phyloP scores from a whole-genome alignment of 164 flowering plant genomes.

The Aristolochia fimbriata region DNA sequence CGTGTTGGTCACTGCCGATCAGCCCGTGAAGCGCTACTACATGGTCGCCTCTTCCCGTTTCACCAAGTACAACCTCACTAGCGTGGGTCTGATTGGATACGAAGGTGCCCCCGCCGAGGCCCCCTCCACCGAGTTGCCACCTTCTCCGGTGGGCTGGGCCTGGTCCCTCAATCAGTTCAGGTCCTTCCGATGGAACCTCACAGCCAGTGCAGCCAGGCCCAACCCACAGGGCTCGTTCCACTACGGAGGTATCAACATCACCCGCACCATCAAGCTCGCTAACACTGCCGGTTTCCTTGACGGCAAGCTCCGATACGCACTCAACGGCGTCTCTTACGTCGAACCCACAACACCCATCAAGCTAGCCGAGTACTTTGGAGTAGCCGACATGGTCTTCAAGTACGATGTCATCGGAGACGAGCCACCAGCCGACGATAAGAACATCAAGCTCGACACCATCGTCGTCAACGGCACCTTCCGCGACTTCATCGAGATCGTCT shows the following conservation, averaged over 20 bases:
- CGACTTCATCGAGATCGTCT: conserved; percentile 37
- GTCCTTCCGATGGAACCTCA: conserved; percentile 31
- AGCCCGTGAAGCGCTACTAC: conserved; percentile 38
- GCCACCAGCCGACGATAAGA: conserved; percentile 11
- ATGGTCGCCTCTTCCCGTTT: conserved; percentile 52
- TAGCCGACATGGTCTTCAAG: conserved; percentile 21
- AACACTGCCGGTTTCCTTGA: conserved; percentile 5
- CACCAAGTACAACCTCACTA: conserved; percentile 33
- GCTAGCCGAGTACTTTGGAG: conserved; percentile 30
- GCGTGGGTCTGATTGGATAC: conserved; percentile 42
- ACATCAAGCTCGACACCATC: conserved; percentile 14
- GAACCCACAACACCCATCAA: conserved; percentile 22
- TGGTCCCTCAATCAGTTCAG: conserved; percentile 23
- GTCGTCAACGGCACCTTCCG: conserved; percentile 32
- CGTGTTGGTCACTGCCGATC: conserved; percentile 58
- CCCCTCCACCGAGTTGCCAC: conserved; percentile 23
- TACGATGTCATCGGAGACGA: conserved; percentile 21
- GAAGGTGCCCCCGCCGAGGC: conserved; percentile 31
- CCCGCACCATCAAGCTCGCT: conserved; percentile 14
- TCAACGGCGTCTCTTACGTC: conserved; percentile 25
- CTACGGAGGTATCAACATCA: conserved; percentile 30
- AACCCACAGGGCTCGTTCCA: conserved; percentile 42
- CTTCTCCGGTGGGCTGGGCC: background rate
- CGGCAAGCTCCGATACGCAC: conserved; percentile 29
- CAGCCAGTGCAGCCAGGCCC: conserved; percentile 33